phyloP scores from a whole-genome alignment of 768 basidiomycete genomes.

The Leucosporidium yakuticum region DNA sequence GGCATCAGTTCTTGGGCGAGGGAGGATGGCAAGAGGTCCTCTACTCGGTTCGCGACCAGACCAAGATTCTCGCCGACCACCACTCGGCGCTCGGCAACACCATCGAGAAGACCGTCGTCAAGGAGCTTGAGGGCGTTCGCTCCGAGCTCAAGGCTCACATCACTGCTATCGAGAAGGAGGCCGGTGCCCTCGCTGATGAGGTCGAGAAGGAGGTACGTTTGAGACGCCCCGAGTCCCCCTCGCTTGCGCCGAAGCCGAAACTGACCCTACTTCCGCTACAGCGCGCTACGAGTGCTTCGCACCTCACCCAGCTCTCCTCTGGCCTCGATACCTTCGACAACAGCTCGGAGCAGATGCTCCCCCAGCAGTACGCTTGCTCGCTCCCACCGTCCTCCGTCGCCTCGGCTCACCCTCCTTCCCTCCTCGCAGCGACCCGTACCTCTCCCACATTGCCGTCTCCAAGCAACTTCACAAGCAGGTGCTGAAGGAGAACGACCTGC shows the following conservation, averaged over 20 bases:
- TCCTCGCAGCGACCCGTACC: constrained; percentile 23
- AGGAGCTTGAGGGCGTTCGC: constrained; percentile 27
- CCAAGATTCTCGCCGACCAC: constrained; percentile 29
- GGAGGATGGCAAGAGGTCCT: constrained; percentile 45
- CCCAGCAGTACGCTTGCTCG: neutral
- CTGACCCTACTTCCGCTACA: neutral
- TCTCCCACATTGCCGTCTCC: constrained; percentile 37
- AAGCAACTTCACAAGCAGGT: constrained; percentile 52
- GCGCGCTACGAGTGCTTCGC: constrained; percentile 20
- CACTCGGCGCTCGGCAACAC: constrained; percentile 23
- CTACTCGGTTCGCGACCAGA: constrained; percentile 36
- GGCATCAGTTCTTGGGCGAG: constrained; percentile 33
- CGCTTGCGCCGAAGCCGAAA: too few species aligned
- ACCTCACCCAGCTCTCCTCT: constrained; percentile 26
- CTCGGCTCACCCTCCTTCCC: neutral
- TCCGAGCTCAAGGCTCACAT: constrained; percentile 34
- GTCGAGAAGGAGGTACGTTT: constrained; percentile 31
- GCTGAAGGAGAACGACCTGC: constrained; percentile 36
- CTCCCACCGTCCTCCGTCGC: too few species aligned
- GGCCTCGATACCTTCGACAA: constrained; percentile 36
- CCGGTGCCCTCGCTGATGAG: constrained; percentile 20
- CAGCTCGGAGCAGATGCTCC: neutral
- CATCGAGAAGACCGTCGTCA: constrained; percentile 28
- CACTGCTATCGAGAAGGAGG: constrained; percentile 53
- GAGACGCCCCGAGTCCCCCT: too few species aligned